phyloP scores from a whole-genome alignment of 768 basidiomycete genomes.

The Xerocomus potaroensis region DNA sequence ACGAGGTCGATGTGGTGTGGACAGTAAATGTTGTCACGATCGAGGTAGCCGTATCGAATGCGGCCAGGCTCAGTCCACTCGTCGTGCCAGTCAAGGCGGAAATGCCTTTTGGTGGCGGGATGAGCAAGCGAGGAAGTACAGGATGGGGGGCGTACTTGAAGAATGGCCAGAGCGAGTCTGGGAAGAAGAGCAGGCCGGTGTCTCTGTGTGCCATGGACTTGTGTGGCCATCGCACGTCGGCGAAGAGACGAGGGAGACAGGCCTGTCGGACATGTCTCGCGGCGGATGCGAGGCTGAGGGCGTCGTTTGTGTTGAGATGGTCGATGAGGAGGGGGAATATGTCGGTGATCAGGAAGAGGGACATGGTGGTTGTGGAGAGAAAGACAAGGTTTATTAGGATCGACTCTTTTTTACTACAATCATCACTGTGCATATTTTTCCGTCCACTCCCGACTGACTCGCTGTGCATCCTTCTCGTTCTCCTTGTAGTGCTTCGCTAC shows the following conservation, averaged over 20 bases:
- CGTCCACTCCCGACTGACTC: conserved; percentile 95
- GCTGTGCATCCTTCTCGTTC: conserved; percentile 88
- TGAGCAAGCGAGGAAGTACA: not conserved
- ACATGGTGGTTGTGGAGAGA: conserved; percentile 21
- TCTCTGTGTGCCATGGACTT: conserved; percentile 23
- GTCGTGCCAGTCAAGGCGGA: conserved; percentile 33
- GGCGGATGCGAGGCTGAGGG: conserved; percentile 23
- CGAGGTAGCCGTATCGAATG: conserved; percentile 29
- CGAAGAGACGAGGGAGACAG: conserved; percentile 30
- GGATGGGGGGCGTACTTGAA: conserved; percentile 20
- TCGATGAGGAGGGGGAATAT: conserved; percentile 32
- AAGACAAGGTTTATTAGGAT: too few relatives aligned
- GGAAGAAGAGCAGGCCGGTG: conserved; percentile 27
- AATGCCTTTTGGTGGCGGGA: conserved; percentile 19
- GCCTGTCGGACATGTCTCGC: conserved; percentile 27
- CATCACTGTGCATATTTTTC: conserved; percentile 65
- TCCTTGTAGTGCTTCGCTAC: conserved; percentile 99
- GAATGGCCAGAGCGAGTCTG: conserved; percentile 26
- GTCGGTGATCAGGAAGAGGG: conserved; percentile 32
- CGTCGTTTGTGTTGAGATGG: conserved; percentile 17
- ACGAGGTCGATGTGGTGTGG: conserved; percentile 25
- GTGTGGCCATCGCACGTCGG: conserved; percentile 33
- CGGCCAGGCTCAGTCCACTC: conserved; percentile 35
- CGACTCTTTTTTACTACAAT: too few relatives aligned
- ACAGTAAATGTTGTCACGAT: conserved; percentile 31